Base-by-base conservation (phyloP, 306 rosid genomes). In the Corylus heterophylla region DNA sequence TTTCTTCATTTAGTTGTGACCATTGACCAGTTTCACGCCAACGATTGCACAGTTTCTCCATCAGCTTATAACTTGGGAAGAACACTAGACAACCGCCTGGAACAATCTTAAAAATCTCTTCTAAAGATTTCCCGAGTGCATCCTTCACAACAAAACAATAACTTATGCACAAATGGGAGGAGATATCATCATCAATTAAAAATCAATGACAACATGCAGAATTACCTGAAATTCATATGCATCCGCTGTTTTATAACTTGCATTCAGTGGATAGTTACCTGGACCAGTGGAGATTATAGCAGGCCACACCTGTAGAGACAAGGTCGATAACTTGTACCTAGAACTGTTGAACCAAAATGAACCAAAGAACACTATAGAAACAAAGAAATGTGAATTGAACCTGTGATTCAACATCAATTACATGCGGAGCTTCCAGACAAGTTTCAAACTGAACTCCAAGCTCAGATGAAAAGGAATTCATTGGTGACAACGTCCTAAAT, bases 11-110 rank as follows among this genome's bases (percentile, higher is more conserved):
- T 73, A 94, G 81, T 42, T 78, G 89, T 78, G 96, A 88, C 98
- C 97, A 92, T 91, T 92, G 98, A 74, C 95, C 98, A 69, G 97
- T 94, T 88, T 89, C 97, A 52, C 85, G 83, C 98, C 98, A 94
- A 11, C 98, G 97, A 70, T 79, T 89, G 80, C 94, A 56, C 82
- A 94, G 86, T 71, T 91, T 94, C 45, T 93, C 97, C 97, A 94
- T 89, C 85, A 92, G 88, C 73, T 94, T 94, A 86, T 94, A 94
- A 83, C 97, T 94, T 62, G 98, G 97, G 79, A 94, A 92, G 86
- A 94, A 94, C 78, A 94, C 94, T 73, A 94, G 97, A 86, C 97
- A 94, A 44, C 98, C 98, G 27, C 97, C 97, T 0, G 97, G 92
- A 82, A 90, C 94, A 82, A 83, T 68, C 56, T 84, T 88, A 87